A percentile compares a stretch with the other conserved stretches of the same genome.
These are phyloP conservation scores for Fusarium chuoi DNA, from an alignment of 2,329 filamentous ascomycete genomes.

Conservation along the genomic window DNA sequence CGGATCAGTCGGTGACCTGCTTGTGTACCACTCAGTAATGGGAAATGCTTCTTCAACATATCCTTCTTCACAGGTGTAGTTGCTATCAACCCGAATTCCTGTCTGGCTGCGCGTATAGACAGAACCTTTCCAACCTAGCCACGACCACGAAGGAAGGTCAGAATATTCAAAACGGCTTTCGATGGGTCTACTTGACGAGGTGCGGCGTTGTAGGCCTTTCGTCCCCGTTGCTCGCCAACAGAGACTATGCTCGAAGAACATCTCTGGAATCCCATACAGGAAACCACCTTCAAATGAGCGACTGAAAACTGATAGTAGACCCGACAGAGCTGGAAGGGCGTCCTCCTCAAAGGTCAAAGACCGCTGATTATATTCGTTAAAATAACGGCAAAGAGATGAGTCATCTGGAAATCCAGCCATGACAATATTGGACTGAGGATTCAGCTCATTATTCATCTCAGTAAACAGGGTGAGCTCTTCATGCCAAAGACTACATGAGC, in stretches of 20 bases:
- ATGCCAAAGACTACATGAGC: slow-evolving; percentile 11
- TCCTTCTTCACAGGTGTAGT: fast-evolving
- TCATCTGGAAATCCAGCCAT: not conserved
- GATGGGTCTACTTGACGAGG: fast-evolving
- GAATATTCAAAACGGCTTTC: not conserved
- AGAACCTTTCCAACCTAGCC: slow-evolving; percentile 11
- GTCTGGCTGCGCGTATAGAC: fast-evolving
- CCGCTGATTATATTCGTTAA: not conserved
- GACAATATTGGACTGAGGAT: not conserved
- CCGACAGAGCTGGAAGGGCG: not conserved
- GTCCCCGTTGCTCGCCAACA: not conserved
- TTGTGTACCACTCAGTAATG: slow-evolving; percentile 11
- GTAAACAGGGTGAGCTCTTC: not conserved
- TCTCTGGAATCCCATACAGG: slow-evolving; percentile 8
- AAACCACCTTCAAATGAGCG: slow-evolving; percentile 8
- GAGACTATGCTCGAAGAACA: slow-evolving; percentile 8
- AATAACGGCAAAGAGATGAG: not conserved
- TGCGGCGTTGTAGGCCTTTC: fast-evolving
- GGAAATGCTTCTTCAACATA: not conserved
- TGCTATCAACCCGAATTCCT: not conserved
- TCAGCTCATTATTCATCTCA: not conserved
- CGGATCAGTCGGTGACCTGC: not conserved
- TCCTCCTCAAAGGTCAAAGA: not conserved
- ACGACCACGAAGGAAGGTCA: slow-evolving; percentile 19
- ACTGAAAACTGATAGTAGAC: not conserved